Percentiles rank a stretch among this genome's conserved stretches.
phyloP scores from a whole-genome alignment of 768 basidiomycete genomes.

The Macrolepiota dolichaula region DNA sequence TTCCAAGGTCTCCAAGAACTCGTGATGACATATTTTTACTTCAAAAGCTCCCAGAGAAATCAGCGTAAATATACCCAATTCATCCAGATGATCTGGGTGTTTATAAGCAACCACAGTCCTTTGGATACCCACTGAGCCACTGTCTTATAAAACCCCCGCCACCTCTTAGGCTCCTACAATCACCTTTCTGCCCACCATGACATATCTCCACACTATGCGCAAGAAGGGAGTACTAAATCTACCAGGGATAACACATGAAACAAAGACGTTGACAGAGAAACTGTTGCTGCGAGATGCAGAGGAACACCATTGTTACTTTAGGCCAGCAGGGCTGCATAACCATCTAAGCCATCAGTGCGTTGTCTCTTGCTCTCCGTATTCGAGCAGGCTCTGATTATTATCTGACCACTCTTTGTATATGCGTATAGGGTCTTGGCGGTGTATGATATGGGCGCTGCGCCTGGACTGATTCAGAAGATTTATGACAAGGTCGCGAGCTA shows the following conservation, averaged over 20 bases:
- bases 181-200: neutral
- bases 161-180: neutral
- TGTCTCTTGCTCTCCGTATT: neutral
- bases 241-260: slow-evolving; percentile 41
- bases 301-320: slow-evolving; percentile 49
- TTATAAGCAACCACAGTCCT: no score
- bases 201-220: neutral
- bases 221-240: slow-evolving; percentile 40
- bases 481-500: slow-evolving; percentile 37
- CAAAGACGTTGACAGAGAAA: slow-evolving; percentile 38
- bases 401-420: neutral
- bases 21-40: no score
- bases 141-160: neutral
- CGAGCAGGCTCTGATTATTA: neutral
- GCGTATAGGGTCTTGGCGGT: slow-evolving; percentile 46
- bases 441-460: slow-evolving; percentile 52
- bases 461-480: slow-evolving; percentile 43
- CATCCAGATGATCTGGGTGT: no score
- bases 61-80: no score
- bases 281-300: slow-evolving; percentile 47
- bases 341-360: slow-evolving; percentile 59
- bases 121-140: no score
- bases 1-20: no score
- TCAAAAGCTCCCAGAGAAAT: no score
- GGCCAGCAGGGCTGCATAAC: slow-evolving; percentile 43